phyloP scores from a whole-genome alignment of 176 grass and related monocot genomes.

The Calamus simplicifolius region DNA sequence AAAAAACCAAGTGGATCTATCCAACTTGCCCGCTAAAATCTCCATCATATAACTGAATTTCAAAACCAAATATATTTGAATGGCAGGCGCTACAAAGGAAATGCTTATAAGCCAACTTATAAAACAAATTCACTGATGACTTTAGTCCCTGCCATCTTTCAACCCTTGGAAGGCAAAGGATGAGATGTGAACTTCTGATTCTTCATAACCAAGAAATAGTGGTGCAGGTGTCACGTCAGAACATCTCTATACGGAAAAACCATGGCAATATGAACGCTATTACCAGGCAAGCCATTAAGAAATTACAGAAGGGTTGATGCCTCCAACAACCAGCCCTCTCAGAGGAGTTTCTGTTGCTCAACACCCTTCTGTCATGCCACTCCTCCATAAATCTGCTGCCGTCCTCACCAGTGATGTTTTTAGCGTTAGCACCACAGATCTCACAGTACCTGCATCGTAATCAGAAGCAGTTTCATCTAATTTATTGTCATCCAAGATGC shows the following conservation, averaged over 20 bases:
- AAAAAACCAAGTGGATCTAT: too few species aligned
- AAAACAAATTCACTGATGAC: too few species aligned
- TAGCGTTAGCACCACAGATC: conserved; percentile 56
- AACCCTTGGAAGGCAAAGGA: too few species aligned
- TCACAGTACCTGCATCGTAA: conserved; percentile 41
- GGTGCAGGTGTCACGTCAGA: conserved; percentile 29
- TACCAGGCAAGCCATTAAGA: conserved; percentile 51
- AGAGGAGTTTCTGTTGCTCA: not conserved
- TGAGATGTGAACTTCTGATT: not conserved
- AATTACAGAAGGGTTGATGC: conserved; percentile 46
- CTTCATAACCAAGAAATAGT: not conserved
- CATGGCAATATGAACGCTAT: conserved; percentile 64
- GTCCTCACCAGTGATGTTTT: conserved; percentile 53
- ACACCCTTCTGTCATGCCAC: conserved; percentile 44
- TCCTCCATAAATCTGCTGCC: conserved; percentile 50
- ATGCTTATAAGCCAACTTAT: too few species aligned
- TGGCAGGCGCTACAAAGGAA: too few species aligned
- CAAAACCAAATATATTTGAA: too few species aligned
- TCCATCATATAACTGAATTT: too few species aligned
- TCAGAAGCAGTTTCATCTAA: conserved; percentile 5
- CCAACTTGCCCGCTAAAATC: too few species aligned
- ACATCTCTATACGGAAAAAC: conserved; percentile 61
- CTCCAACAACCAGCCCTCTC: conserved; percentile 39
- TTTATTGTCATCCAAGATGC: not conserved
- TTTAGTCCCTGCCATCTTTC: too few species aligned